Base-by-base conservation (phyloP, 139 green algal genomes). In the Closterium sp. region DNA sequence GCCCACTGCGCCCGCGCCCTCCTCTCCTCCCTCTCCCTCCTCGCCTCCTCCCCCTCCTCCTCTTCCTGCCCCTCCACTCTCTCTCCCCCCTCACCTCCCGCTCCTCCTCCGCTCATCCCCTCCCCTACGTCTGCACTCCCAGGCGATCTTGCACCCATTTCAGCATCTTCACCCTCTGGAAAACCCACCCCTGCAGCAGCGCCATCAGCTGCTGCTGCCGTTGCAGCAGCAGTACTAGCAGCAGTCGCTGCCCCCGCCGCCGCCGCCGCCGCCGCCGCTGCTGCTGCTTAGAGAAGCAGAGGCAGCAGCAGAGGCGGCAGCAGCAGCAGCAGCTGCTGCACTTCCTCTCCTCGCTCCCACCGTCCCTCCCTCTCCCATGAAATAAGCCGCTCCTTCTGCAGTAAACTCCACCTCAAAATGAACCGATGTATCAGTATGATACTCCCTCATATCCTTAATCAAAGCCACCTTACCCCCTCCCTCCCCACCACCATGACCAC, bases 401-500 rank as follows among this genome's bases (percentile, higher is more conserved):
- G 95, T 92, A 70, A 98, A 91, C 79, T 96, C 95, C 10, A 99
- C 89, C 42, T 95, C 93, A 94, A 99, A 99, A 93, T 97, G 97
- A 89, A 99, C 98, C 10, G 93, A 96, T 1, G 94, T 94, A 91
- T 99, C 98, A 0, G 97, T 98, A 95, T 98, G 97, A 94, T 98
- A 95, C 95, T 98, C 97, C 91, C 96, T 96, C 96, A 98, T 99
- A 89, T 99, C 97, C 91, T 29, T 89, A 13, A 29, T 28, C 32
- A 92, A 89, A 21, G 27, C 92, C 94, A 92, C 19, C 29, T 88
- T 88, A 4, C 29, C 97, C 97, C 32, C 97, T 95, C 21, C 29
- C 29, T 89, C 31, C 32, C 29, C 32, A 92, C 92, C 31, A 87
- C 92, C 94, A 93, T 50, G 38, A 11, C 38, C 38, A 13, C 97